Evolutionary conservation across 2,329 filamentous ascomycete genomes (phyloP), one percentile per base, ranked within the genome.

Genomic region (Ascochyta rabiei): DNA sequence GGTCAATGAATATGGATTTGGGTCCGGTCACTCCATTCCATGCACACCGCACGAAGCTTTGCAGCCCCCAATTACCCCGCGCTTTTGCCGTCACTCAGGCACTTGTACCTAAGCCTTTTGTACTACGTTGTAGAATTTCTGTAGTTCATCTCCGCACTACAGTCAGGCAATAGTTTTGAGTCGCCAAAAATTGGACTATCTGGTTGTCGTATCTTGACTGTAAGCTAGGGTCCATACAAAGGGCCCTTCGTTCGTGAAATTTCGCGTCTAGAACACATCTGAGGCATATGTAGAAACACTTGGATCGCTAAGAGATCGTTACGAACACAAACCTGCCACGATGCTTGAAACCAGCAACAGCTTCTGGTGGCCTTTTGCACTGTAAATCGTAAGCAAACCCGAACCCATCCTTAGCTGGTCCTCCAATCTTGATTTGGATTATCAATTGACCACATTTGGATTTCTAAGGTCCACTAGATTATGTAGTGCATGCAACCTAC

Each of bases 61-160:
- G 44, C 50, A 49, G 60, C 56, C 60, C 60, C 62, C 60, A 58
- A 61, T 42, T 23, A 47, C 58, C 60, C 58, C 53, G 48, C 60
- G 53, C 37, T 40, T 41, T 48, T 15, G 13, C 28, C 28, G 24
- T 6, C 8, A n/a, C 28, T 21, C 48, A 21, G 40, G 24, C 47
- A 43, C 30, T 58, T 55, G 40, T 26, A n/a, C n/a, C n/a, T n/a
- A 47, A 49, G 40, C 47, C 23, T 52, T 47, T 53, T 53, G 37
- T 44, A 33, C 43, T 46, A 16, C 44, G 3, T 30, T 30, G 40
- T 40, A 33, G 6, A 34, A 9, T n/a, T 45, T 21, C 6, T 35
- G 40, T 49, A 31, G 40, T 55, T 49, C 35, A 55, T 49, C 46
- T 42, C 46, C 34, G 39, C 19, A 12, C 9, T 9, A 6, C 15